phyloP scores from a whole-genome alignment of 768 basidiomycete genomes.

The Mycena olivaceomarginata region DNA sequence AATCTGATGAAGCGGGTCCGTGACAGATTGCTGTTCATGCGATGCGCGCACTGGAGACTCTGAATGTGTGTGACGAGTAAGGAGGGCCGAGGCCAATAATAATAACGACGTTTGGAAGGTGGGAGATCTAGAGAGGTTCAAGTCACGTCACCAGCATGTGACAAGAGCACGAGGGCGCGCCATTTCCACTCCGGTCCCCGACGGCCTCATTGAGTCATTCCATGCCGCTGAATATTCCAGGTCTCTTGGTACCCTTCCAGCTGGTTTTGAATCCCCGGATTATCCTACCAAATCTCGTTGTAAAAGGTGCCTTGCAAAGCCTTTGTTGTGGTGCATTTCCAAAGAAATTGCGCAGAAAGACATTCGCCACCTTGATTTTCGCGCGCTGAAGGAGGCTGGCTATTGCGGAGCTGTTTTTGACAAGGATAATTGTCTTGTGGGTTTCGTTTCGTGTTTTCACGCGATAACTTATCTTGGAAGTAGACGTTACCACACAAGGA shows the following conservation, averaged over 20 bases:
- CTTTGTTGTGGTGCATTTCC: slow-evolving; percentile 28
- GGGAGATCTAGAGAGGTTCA: too few relatives aligned
- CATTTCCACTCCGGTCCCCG: neutral
- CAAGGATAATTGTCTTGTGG: slow-evolving; percentile 97
- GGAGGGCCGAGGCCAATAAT: too few relatives aligned
- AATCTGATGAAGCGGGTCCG: too few relatives aligned
- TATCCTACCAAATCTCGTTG: slow-evolving; percentile 76
- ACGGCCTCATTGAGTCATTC: neutral
- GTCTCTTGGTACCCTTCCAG: slow-evolving; percentile 82
- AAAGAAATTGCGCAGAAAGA: slow-evolving; percentile 74
- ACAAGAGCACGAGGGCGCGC: too few relatives aligned
- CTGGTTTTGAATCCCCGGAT: slow-evolving; percentile 80
- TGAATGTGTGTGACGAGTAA: too few relatives aligned
- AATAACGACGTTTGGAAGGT: too few relatives aligned
- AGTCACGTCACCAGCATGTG: neutral
- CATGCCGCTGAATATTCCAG: slow-evolving; percentile 88
- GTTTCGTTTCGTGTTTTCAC: slow-evolving; percentile 49
- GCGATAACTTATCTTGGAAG: neutral
- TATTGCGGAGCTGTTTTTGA: slow-evolving; percentile 96
- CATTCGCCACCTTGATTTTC: slow-evolving; percentile 90
- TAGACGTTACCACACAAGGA: slow-evolving; percentile 92
- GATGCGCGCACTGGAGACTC: too few relatives aligned
- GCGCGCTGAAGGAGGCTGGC: slow-evolving; percentile 81
- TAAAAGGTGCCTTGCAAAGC: slow-evolving; percentile 73
- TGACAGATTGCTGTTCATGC: too few relatives aligned